Evolutionary conservation across 495 filamentous ascomycete species (phyloP).

Genomic region (Neurospora discreta): DNA sequence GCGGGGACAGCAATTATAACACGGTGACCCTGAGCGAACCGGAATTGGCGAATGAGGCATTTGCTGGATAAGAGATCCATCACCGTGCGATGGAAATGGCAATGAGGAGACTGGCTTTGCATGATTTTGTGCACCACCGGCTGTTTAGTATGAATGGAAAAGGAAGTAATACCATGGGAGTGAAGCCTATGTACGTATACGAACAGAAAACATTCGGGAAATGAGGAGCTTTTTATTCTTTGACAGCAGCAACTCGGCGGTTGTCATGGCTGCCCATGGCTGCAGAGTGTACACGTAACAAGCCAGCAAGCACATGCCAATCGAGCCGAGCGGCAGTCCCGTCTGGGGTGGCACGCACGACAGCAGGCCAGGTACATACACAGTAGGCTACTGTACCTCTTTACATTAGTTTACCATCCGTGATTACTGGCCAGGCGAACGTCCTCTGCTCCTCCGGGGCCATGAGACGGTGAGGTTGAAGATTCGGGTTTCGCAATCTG

Average conservation of each 20-base stretch:
- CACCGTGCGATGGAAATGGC: neutral
- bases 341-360: neutral
- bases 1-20: neutral
- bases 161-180: neutral
- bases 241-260: neutral
- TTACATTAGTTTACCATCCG: neutral
- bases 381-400: neutral
- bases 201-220: neutral
- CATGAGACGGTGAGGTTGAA: neutral
- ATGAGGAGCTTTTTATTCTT: neutral
- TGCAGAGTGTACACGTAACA: neutral
- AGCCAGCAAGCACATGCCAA: neutral
- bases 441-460: neutral
- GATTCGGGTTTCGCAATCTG: neutral
- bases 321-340: neutral
- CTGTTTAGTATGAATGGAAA: neutral
- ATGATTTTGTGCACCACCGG: neutral
- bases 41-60: neutral
- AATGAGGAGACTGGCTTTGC: neutral
- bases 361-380: neutral
- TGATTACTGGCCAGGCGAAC: neutral
- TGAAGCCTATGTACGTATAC: neutral
- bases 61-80: neutral
- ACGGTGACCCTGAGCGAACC: neutral
- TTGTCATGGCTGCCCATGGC: neutral